Conservation (phyloP, 2,329 filamentous ascomycete genomes). For the Cladosporium velox region DNA sequence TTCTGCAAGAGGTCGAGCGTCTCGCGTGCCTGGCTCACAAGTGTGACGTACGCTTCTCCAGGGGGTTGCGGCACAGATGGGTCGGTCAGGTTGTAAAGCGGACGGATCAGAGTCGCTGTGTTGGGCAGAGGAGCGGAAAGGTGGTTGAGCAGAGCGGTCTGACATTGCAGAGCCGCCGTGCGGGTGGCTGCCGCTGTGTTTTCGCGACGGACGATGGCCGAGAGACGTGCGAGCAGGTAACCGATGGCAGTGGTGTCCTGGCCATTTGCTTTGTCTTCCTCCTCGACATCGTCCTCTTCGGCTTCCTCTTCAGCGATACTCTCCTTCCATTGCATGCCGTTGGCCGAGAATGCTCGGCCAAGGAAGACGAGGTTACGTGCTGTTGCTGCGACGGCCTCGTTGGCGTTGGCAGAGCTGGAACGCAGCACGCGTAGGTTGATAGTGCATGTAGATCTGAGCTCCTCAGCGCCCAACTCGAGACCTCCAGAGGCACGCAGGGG, state of each 20-base stretch:
- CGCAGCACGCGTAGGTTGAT: slow-evolving; percentile 62
- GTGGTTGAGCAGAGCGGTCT: slow-evolving; percentile 68
- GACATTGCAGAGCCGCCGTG: slow-evolving; percentile 71
- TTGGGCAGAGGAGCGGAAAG: slow-evolving; percentile 61
- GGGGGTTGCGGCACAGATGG: slow-evolving; percentile 61
- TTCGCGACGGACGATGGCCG: slow-evolving; percentile 77
- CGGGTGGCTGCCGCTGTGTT: slow-evolving; percentile 61
- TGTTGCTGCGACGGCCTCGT: slow-evolving; percentile 76
- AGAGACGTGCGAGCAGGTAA: slow-evolving; percentile 77
- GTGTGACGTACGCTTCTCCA: slow-evolving; percentile 63
- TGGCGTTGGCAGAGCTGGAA: slow-evolving; percentile 57
- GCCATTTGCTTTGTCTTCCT: slow-evolving; percentile 45
- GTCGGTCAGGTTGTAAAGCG: slow-evolving; percentile 83
- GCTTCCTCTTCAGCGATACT: slow-evolving; percentile 48
- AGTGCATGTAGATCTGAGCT: slow-evolving; percentile 62
- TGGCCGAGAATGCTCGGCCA: slow-evolving; percentile 64
- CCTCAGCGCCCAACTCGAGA: slow-evolving; percentile 64
- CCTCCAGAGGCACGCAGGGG: slow-evolving; percentile 71
- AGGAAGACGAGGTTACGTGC: slow-evolving; percentile 84
- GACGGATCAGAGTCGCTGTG: slow-evolving; percentile 64
- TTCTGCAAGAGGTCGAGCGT: slow-evolving; percentile 81
- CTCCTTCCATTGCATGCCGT: slow-evolving; percentile 52
- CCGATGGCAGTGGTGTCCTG: slow-evolving; percentile 56
- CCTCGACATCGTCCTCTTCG: slow-evolving; percentile 39
- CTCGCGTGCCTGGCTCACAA: slow-evolving; percentile 73